Percentiles rank a stretch among this genome's conserved stretches.
Evolutionary conservation across 1,139 yeast species (phyloP).

Genomic region (Geotrichum carabidarum): DNA sequence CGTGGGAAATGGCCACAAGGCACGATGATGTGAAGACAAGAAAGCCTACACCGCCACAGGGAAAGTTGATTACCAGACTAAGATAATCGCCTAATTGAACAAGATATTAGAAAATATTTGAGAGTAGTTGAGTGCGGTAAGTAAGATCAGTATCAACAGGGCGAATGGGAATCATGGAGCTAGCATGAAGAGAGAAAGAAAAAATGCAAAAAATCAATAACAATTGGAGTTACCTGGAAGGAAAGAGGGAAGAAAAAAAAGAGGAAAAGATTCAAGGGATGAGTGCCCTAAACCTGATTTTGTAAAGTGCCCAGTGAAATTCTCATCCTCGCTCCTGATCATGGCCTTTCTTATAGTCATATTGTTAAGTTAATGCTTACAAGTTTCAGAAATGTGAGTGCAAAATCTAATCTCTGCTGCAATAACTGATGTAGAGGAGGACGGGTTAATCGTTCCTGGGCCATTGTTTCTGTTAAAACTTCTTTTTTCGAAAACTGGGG

Average conservation of each 20-base stretch:
- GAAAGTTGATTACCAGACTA: neutral
- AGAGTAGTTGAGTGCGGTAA: neutral
- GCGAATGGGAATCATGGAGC: neutral
- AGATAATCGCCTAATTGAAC: neutral
- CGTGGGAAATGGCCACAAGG: neutral
- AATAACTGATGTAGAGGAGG: too few relatives aligned
- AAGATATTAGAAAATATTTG: neutral
- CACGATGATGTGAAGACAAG: slow-evolving; percentile 1
- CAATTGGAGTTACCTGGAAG: too few relatives aligned
- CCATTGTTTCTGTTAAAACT: too few relatives aligned
- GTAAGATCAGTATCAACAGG: neutral
- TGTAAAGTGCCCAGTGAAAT: neutral
- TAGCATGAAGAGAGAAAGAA: neutral
- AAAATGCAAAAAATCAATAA: too few relatives aligned
- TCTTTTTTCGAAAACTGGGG: too few relatives aligned
- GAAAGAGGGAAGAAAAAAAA: neutral
- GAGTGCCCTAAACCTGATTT: slow-evolving; percentile 1
- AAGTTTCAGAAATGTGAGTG: too few relatives aligned
- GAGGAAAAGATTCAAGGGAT: neutral
- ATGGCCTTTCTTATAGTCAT: too few relatives aligned
- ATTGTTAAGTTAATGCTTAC: too few relatives aligned
- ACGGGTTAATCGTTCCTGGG: too few relatives aligned
- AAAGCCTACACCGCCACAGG: neutral
- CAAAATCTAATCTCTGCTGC: too few relatives aligned
- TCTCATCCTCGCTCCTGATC: neutral